These are phyloP conservation scores for Pleurotus pulmonarius DNA, from an alignment of 768 basidiomycete species.

Conservation along the genomic window DNA sequence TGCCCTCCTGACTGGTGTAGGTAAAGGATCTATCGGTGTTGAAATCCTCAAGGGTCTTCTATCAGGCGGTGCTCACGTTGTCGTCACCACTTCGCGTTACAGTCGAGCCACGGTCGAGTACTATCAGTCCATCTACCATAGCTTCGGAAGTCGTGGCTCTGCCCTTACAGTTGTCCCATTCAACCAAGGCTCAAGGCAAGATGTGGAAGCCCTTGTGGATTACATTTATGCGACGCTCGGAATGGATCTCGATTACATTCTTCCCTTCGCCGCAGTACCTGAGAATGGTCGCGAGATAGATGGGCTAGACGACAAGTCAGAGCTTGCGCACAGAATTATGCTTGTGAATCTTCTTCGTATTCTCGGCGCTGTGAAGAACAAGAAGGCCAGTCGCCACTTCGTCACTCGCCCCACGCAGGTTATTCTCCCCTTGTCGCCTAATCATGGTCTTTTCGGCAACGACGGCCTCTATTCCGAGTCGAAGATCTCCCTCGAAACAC, in stretches of 20 bases:
- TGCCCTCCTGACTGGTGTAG: conserved; percentile 95
- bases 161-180: conserved; percentile 97
- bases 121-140: conserved; percentile 97
- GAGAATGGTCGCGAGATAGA: conserved; percentile 99
- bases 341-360: conserved; percentile 94
- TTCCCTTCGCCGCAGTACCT: conserved; percentile 97
- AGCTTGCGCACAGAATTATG: conserved; percentile 98
- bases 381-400: conserved; percentile 96
- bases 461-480: conserved; percentile 98
- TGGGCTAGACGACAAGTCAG: conserved; percentile 93
- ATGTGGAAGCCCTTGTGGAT: conserved; percentile 96
- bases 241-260: conserved; percentile 96
- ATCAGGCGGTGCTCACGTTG: conserved; percentile 93
- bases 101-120: conserved; percentile 95
- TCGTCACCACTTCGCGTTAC: conserved; percentile 98
- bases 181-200: conserved; percentile 98
- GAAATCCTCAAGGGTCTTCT: conserved; percentile 96
- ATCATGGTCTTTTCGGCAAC: conserved; percentile 96
- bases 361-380: conserved; percentile 94
- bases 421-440: conserved; percentile 95
- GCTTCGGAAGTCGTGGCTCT: conserved; percentile 92
- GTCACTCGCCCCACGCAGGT: conserved; percentile 98
- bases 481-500: conserved; percentile 95
- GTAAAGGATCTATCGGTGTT: conserved; percentile 96
- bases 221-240: conserved; percentile 96